Evolutionary conservation across 169 alveolate genomes (phyloP).

Genomic region (Eimeria praecox): DNA sequence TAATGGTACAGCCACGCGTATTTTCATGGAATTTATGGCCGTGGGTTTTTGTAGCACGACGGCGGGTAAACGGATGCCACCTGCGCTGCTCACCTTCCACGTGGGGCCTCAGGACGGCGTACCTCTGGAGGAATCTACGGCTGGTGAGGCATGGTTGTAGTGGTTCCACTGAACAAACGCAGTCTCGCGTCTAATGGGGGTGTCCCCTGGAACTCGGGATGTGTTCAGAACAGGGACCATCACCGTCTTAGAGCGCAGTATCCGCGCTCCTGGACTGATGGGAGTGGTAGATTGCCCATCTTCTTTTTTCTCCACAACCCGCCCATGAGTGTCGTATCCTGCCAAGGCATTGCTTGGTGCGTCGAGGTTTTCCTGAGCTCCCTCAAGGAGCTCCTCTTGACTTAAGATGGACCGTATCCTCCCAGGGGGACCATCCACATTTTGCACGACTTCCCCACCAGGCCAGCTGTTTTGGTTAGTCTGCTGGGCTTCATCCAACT

Average conservation of each 20-base stretch:
- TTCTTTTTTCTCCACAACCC: not conserved
- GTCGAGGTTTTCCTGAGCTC: not conserved
- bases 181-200: not conserved
- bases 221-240: not conserved
- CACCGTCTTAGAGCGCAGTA: conserved; percentile 47
- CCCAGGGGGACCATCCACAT: not conserved
- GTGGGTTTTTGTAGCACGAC: not conserved
- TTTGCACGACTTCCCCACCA: not conserved
- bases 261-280: not conserved
- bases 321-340: not conserved
- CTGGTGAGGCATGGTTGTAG: not conserved
- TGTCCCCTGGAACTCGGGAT: not conserved
- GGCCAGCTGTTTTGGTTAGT: not conserved
- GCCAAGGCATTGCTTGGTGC: not conserved
- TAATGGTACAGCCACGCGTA: not conserved
- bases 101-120: conserved; percentile 75
- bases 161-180: not conserved
- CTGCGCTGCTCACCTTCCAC: conserved; percentile 71
- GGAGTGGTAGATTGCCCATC: not conserved
- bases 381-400: conserved; percentile 31
- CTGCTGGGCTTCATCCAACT: not conserved
- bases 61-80: conserved; percentile 45
- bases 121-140: conserved; percentile 62
- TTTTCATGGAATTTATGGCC: not conserved
- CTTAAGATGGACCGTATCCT: conserved; percentile 19